A percentile compares a stretch with the other conserved stretches of the same genome.
These are phyloP conservation scores for Ascocoryne sarcoides DNA, from an alignment of 2,329 filamentous ascomycete genomes.

Conservation along the genomic window DNA sequence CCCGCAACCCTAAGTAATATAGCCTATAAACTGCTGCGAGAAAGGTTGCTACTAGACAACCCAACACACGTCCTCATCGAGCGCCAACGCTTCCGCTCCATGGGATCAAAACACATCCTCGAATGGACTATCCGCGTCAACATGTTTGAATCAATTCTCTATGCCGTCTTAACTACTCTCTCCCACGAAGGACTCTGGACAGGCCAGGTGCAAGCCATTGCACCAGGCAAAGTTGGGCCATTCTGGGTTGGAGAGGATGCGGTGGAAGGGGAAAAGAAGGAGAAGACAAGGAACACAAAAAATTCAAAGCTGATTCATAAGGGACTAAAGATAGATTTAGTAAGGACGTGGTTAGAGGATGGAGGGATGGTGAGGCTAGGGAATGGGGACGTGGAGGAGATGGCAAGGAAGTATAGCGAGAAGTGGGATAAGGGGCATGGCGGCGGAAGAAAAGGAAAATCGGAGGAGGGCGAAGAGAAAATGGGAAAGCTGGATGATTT, in stretches of 20 bases:
- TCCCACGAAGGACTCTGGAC: conserved; percentile 35
- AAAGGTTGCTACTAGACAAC: conserved; percentile 37
- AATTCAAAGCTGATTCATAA: conserved; percentile 12
- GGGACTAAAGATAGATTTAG: conserved; percentile 47
- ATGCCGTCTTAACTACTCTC: conserved; percentile 57
- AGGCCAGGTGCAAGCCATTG: conserved; percentile 40
- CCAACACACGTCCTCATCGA: conserved; percentile 66
- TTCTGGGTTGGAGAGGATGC: conserved; percentile 41
- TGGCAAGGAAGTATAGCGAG: conserved; percentile 30
- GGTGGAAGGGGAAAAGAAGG: conserved; percentile 10
- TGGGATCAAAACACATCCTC: conserved; percentile 54
- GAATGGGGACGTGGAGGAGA: conserved; percentile 29
- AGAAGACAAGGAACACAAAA: conserved; percentile 17
- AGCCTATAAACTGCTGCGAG: conserved; percentile 45
- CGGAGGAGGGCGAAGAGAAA: conserved; percentile 23
- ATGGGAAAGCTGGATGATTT: conserved; percentile 68
- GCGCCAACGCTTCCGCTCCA: conserved; percentile 52
- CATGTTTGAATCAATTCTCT: conserved; percentile 72
- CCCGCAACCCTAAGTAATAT: conserved; percentile 43
- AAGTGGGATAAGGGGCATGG: conserved; percentile 25
- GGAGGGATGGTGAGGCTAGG: conserved; percentile 25
- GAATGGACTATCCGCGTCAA: conserved; percentile 83
- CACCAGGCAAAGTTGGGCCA: conserved; percentile 44
- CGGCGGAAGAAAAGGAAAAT: conserved; percentile 18
- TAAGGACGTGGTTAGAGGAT: conserved; percentile 43